Evolutionary conservation across 768 basidiomycete species (phyloP).

Genomic region (Dacryopinax spathularia): DNA sequence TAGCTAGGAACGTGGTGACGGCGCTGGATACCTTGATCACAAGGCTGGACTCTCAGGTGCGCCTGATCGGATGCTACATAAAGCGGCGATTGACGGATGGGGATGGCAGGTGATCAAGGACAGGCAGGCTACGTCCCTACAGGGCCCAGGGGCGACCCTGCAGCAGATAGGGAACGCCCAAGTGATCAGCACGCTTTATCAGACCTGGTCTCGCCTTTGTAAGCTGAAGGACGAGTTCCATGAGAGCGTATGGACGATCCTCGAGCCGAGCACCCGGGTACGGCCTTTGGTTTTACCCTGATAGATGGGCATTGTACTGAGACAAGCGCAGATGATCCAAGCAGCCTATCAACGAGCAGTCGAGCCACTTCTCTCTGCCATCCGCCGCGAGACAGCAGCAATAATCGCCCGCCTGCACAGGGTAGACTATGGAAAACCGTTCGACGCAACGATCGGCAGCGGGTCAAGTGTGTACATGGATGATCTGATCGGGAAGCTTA

Average conservation of each 20-base stretch:
- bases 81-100: conserved; percentile 5
- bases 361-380: conserved; percentile 48
- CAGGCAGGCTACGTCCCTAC: conserved; percentile 56
- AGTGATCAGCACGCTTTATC: conserved; percentile 64
- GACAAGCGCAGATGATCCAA: conserved; percentile 33
- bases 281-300: conserved; percentile 13
- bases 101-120: conserved; percentile 50
- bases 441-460: conserved; percentile 50
- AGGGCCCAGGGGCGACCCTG: conserved; percentile 62
- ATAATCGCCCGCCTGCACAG: conserved; percentile 76
- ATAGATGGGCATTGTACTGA: neutral
- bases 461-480: conserved; percentile 79
- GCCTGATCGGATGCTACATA: conserved; percentile 17
- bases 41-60: conserved; percentile 54
- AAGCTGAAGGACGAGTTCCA: conserved; percentile 55
- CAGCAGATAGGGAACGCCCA: conserved; percentile 68
- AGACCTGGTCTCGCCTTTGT: conserved; percentile 54
- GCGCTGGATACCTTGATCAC: conserved; percentile 55
- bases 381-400: conserved; percentile 65
- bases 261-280: conserved; percentile 50
- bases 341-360: conserved; percentile 41
- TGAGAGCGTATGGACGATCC: conserved; percentile 37
- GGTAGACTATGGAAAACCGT: conserved; percentile 59
- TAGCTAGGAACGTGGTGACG: conserved; percentile 57
- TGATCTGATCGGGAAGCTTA: conserved; percentile 76